Evolutionary conservation across 2,329 filamentous ascomycete genomes (phyloP).

Genomic region (Nothopassalora personata): DNA sequence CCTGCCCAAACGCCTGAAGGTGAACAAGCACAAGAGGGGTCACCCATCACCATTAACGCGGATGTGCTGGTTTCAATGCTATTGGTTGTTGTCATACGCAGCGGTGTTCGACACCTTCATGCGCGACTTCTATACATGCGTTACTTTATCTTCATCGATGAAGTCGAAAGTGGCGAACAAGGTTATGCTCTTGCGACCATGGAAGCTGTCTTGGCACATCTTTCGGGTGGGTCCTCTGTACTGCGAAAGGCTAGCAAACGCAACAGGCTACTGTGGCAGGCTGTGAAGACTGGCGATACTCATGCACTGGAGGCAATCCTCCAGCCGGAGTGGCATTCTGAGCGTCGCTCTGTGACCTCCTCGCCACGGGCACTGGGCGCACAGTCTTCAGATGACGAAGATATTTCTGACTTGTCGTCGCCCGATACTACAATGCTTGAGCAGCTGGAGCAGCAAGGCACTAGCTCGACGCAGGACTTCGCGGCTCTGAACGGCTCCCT

Average conservation of each 20-base stretch:
- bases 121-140: conserved; percentile 91
- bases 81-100: conserved; percentile 85
- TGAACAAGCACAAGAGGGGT: conserved; percentile 37
- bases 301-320: conserved; percentile 71
- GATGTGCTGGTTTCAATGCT: conserved; percentile 90
- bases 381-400: conserved; percentile 21
- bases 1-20: conserved; percentile 22
- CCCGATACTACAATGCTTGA: background rate
- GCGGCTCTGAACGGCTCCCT: conserved; percentile 46
- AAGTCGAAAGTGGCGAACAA: conserved; percentile 93
- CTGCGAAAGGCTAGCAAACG: conserved; percentile 77
- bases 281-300: conserved; percentile 70
- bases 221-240: conserved; percentile 73
- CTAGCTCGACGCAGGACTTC: conserved; percentile 21
- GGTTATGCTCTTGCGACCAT: conserved; percentile 95
- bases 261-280: conserved; percentile 85
- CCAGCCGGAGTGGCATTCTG: conserved; percentile 50
- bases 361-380: conserved; percentile 18
- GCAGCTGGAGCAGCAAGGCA: background rate
- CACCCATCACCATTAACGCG: conserved; percentile 66
- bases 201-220: conserved; percentile 86
- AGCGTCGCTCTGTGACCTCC: conserved; percentile 15
- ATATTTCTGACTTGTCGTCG: conserved; percentile 10
- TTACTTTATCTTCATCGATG: conserved; percentile 95
- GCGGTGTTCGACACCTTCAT: conserved; percentile 80